These are phyloP conservation scores for Ogataea henricii DNA, from an alignment of 805 yeast genomes.

Conservation along the genomic window DNA sequence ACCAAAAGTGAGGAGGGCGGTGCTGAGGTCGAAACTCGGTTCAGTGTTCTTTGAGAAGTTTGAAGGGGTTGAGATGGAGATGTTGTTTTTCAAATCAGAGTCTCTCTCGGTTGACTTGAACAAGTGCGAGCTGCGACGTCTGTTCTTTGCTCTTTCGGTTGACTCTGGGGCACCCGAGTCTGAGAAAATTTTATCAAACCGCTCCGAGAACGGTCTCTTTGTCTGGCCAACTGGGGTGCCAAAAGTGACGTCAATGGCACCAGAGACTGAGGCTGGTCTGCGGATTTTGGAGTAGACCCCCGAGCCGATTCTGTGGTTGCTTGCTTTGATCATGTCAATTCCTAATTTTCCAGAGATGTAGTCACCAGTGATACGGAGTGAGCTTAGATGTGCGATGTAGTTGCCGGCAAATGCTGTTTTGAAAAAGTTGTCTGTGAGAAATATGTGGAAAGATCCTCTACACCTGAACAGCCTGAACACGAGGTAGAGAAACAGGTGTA, in stretches of 20 bases:
- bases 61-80: slow-evolving; percentile 12
- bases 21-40: slow-evolving; percentile 9
- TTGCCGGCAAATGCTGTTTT: slow-evolving; percentile 10
- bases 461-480: slow-evolving; percentile 17
- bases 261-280: slow-evolving; percentile 10
- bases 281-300: slow-evolving; percentile 14
- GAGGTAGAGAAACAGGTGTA: slow-evolving; percentile 16
- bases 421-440: slow-evolving; percentile 7
- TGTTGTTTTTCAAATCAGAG: neutral
- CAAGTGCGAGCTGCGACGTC: neutral
- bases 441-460: slow-evolving; percentile 19
- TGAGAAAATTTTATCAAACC: neutral
- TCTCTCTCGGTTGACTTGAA: neutral
- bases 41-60: slow-evolving; percentile 8
- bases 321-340: slow-evolving; percentile 19
- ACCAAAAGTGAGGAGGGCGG: slow-evolving; percentile 12
- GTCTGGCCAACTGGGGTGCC: neutral
- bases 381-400: slow-evolving; percentile 23
- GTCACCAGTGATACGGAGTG: slow-evolving; percentile 22
- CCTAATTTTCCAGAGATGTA: slow-evolving; percentile 31
- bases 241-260: neutral
- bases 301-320: slow-evolving; percentile 22
- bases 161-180: neutral
- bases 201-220: neutral
- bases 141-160: neutral